Conservation (phyloP, 2,329 filamentous ascomycete genomes). For the Sphaerulina musiva region DNA sequence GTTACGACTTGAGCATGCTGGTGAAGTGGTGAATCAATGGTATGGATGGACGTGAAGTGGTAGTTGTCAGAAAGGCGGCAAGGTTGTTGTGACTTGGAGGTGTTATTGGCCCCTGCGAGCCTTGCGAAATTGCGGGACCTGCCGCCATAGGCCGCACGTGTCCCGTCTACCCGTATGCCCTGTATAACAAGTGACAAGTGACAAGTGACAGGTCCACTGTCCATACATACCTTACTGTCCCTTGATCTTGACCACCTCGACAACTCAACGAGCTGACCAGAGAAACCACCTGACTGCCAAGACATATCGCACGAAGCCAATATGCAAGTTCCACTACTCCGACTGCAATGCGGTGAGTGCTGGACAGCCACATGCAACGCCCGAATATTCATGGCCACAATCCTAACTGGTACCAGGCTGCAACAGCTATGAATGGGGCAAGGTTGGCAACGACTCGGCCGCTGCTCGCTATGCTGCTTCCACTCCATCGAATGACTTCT, state of each 20-base stretch:
- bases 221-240: no score
- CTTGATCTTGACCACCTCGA: neutral
- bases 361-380: neutral
- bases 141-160: no score
- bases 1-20: neutral
- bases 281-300: no score
- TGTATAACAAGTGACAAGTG: no score
- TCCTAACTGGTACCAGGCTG: conserved; percentile 53
- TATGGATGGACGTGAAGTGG: neutral
- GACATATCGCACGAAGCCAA: conserved; percentile 14
- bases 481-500: conserved; percentile 67
- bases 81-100: no score
- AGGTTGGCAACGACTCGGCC: conserved; percentile 78
- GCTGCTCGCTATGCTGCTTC: conserved; percentile 85
- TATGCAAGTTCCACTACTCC: conserved; percentile 75
- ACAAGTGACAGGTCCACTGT: no score
- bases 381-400: neutral
- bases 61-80: no score
- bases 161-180: no score
- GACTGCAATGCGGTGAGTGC: conserved; percentile 64
- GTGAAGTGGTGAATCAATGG: neutral
- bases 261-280: neutral
- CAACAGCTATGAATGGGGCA: conserved; percentile 99
- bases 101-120: no score
- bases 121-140: no score